Conservation (phyloP, 129 eudicot species). For the Mikania micrantha region DNA sequence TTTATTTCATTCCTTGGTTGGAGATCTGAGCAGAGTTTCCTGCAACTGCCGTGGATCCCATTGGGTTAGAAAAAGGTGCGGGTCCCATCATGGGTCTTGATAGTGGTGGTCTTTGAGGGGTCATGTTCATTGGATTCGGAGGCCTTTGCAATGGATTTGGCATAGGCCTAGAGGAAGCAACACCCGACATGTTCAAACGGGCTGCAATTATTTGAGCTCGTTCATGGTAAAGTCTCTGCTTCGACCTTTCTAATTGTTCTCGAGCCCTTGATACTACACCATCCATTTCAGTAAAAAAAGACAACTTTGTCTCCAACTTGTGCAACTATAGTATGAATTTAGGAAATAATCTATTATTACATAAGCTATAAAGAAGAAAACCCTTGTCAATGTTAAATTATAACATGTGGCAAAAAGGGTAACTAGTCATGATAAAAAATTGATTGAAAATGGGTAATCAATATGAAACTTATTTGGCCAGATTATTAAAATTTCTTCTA, state of each 20-base stretch:
- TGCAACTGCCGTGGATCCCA: constrained; percentile 23
- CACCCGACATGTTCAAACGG: constrained; percentile 58
- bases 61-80: constrained; percentile 27
- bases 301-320: constrained; percentile 78
- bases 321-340: constrained; percentile 44
- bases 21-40: constrained; percentile 45
- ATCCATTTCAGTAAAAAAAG: constrained; percentile 83
- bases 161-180: constrained; percentile 51
- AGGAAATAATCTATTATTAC: background rate
- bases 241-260: constrained; percentile 86
- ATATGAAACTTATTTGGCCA: background rate
- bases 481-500: background rate
- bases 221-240: constrained; percentile 77
- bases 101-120: constrained; percentile 58
- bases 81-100: constrained; percentile 63
- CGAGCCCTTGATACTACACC: constrained; percentile 68
- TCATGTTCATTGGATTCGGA: constrained; percentile 42
- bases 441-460: background rate
- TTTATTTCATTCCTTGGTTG: constrained; percentile 43
- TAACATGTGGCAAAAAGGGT: background rate
- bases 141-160: constrained; percentile 51
- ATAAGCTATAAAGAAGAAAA: background rate
- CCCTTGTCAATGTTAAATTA: background rate
- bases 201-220: constrained; percentile 81
- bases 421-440: background rate